Evolutionary conservation across 345 rosid species (phyloP).

Genomic region (Salix caprea): DNA sequence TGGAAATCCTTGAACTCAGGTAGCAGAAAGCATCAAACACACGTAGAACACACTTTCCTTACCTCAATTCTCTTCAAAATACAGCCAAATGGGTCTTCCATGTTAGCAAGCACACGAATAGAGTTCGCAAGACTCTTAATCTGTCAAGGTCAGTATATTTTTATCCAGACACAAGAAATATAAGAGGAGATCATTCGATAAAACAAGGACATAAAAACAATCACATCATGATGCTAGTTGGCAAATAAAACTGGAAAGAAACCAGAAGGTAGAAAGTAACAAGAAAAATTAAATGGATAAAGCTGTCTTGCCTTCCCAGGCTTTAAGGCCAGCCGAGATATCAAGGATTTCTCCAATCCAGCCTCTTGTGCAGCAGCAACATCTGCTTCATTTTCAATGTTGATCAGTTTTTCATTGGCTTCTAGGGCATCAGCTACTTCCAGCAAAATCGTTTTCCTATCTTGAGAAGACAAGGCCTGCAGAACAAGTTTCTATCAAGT

Average conservation of each 20-base stretch:
- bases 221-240: neutral
- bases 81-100: constrained; percentile 91
- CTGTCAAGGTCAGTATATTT: constrained; percentile 33
- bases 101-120: constrained; percentile 79
- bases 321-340: constrained; percentile 77
- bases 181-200: neutral
- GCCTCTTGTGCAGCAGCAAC: constrained; percentile 66
- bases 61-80: constrained; percentile 90
- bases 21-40: neutral
- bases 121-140: constrained; percentile 69
- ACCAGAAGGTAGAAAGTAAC: constrained; percentile 3
- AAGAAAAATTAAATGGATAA: neutral
- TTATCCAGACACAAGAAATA: constrained; percentile 8
- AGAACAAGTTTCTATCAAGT: constrained; percentile 20
- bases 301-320: constrained; percentile 66
- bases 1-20: neutral
- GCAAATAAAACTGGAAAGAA: neutral
- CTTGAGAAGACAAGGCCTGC: constrained; percentile 66
- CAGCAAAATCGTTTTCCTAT: constrained; percentile 67
- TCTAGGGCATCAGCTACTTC: constrained; percentile 80
- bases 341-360: constrained; percentile 73
- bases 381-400: constrained; percentile 73
- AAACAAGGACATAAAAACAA: neutral
- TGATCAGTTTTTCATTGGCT: constrained; percentile 65
- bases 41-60: constrained; percentile 11